Percentiles rank a stretch among this genome's conserved stretches.
phyloP scores from a whole-genome alignment of 257 asterid species.

The Primulina eburnea region DNA sequence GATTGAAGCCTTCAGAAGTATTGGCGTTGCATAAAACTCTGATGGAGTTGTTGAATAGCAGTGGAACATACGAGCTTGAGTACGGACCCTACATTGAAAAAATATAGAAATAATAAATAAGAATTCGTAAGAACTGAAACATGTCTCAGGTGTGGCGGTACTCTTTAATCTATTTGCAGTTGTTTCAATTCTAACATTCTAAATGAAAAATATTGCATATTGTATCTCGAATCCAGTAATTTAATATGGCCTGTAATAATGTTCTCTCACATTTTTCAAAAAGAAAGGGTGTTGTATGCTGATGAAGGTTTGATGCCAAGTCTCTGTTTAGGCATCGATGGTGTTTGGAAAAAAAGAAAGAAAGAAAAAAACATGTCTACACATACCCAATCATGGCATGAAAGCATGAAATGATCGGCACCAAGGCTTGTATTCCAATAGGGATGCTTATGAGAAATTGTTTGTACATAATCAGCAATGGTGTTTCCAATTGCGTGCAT shows the following conservation, averaged over 20 bases:
- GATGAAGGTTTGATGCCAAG: neutral
- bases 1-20: constrained; percentile 51
- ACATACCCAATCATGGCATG: constrained; percentile 64
- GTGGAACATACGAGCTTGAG: constrained; percentile 35
- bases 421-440: constrained; percentile 58
- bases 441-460: constrained; percentile 36
- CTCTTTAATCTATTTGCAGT: too few species aligned
- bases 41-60: constrained; percentile 41
- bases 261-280: too few species aligned
- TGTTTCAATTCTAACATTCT: too few species aligned
- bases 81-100: constrained; percentile 40
- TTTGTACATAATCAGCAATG: constrained; percentile 40
- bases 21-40: constrained; percentile 61
- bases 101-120: neutral
- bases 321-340: too few species aligned
- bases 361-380: too few species aligned
- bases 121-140: neutral
- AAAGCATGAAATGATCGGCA: constrained; percentile 56
- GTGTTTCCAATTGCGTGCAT: constrained; percentile 30
- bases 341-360: too few species aligned
- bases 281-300: too few species aligned
- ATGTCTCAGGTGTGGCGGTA: too few species aligned
- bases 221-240: too few species aligned
- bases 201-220: too few species aligned
- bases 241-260: too few species aligned